A percentile compares a stretch with the other conserved stretches of the same genome.
These are phyloP conservation scores for Dothidotthia symphoricarpi DNA, from an alignment of 2,329 filamentous ascomycete genomes.

Conservation along the genomic window DNA sequence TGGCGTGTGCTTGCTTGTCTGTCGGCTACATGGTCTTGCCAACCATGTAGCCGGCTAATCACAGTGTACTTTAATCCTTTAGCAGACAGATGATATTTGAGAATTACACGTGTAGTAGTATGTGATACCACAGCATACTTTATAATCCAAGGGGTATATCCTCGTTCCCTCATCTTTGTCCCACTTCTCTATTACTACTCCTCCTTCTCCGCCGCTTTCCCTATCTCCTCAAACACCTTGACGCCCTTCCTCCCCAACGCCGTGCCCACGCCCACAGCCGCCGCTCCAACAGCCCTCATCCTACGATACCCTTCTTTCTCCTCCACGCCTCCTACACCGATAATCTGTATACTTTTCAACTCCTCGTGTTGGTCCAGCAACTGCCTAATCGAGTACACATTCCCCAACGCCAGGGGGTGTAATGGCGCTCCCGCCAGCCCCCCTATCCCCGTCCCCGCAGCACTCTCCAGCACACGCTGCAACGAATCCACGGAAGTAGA, in stretches of 20 bases:
- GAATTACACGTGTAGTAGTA: background rate
- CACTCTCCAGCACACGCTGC: slow-evolving; percentile 50
- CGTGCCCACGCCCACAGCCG: slow-evolving; percentile 64
- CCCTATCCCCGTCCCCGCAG: slow-evolving; percentile 59
- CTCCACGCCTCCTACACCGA: slow-evolving; percentile 71
- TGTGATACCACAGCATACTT: too few species aligned
- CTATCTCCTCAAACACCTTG: slow-evolving; percentile 61
- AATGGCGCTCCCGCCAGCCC: slow-evolving; percentile 71
- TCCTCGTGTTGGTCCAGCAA: slow-evolving; percentile 54
- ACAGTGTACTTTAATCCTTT: background rate
- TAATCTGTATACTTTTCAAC: slow-evolving; percentile 59
- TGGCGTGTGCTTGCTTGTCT: background rate
- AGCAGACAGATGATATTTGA: too few species aligned
- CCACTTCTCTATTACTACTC: too few species aligned
- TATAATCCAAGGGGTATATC: too few species aligned
- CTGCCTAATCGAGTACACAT: slow-evolving; percentile 65
- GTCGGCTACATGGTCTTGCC: background rate
- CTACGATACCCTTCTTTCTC: slow-evolving; percentile 62
- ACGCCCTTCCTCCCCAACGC: slow-evolving; percentile 65
- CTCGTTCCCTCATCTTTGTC: background rate
- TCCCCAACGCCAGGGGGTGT: slow-evolving; percentile 72
- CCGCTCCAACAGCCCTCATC: slow-evolving; percentile 65
- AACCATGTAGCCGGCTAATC: background rate
- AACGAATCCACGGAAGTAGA: slow-evolving; percentile 14
- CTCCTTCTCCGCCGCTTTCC: slow-evolving; percentile 6